These are phyloP conservation scores for Botrytis medusae DNA, from an alignment of 2,329 filamentous ascomycete species.

Conservation along the genomic window DNA sequence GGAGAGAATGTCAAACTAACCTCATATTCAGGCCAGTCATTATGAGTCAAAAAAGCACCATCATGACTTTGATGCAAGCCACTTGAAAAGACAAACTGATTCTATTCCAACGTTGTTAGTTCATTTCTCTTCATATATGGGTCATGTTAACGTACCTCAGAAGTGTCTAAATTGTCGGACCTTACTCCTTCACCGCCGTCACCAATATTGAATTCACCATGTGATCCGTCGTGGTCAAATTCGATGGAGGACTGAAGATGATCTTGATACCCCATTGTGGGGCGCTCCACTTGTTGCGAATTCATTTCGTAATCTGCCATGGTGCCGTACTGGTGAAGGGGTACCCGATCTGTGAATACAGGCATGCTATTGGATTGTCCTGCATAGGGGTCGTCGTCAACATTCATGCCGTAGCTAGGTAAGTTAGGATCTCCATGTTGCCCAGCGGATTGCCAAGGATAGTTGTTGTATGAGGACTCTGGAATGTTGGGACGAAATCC, in stretches of 20 bases:
- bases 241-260: background rate
- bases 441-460: background rate
- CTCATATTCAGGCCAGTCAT: background rate
- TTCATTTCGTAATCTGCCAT: background rate
- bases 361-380: background rate
- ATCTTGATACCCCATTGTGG: background rate
- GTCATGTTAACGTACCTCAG: slow-evolving; percentile 7
- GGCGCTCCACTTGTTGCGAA: background rate
- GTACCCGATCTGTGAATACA: background rate
- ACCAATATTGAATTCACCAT: background rate
- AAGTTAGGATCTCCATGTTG: background rate
- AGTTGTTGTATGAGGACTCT: background rate
- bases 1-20: background rate
- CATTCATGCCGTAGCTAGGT: background rate
- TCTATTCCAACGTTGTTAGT: background rate
- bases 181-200: slow-evolving; percentile 6
- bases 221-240: slow-evolving; percentile 4
- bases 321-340: background rate
- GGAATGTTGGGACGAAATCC: background rate
- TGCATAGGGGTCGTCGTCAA: background rate
- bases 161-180: background rate
- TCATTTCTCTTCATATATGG: slow-evolving; percentile 8
- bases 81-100: background rate
- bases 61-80: background rate
- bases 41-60: background rate